Base-by-base conservation (phyloP, 441 rosid species). In the Adansonia gregorii region DNA sequence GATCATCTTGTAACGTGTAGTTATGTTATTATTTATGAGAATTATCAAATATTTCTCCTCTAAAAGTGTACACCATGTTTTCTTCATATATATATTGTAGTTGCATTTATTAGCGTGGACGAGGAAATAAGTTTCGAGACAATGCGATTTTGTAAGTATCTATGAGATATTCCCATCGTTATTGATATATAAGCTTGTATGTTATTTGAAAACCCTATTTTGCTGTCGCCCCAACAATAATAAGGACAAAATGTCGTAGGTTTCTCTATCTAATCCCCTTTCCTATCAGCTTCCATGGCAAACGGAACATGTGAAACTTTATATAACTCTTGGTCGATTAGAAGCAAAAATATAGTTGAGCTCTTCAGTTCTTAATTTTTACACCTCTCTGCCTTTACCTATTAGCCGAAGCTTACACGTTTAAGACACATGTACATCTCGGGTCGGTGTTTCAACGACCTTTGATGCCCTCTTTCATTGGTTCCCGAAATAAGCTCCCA, bases 1-100 rank as follows among this genome's bases (percentile, higher is more conserved):
- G 56, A 4, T 73, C 11, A 20, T 45, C 7, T 59, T 59, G 55
- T 59, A 43, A 41, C 6, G 39, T 39, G 75, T 73, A 73, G 58
- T 35, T 35, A 31, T 63, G 31, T 10, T 41, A 51, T 68, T 12
- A 68, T 48, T 31, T 49, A 58, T 41, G 65, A 41, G 66, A 58
- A 6, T 12, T 19, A 72, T 43, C 6, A 41, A 35, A 52, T n/a
- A 14, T 61, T 59, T 71, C 74, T n/a, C 43, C 39, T 52, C 5
- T 24, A 17, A 70, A 69, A 24, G 10, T 48, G 43, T 51, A 27
- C 22, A 14, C 20, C 59, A 14, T 49, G 43, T 49, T 49, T 12
- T 43, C 39, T 31, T 31, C 39, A n/a, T 20, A 43, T 67, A 6
- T 1, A 43, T 12, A 20, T 10, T 22, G 14, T 59, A 31, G 39